Evolutionary conservation across 2,329 filamentous ascomycete species (phyloP).

Genomic region (Sporothrix inflata): DNA sequence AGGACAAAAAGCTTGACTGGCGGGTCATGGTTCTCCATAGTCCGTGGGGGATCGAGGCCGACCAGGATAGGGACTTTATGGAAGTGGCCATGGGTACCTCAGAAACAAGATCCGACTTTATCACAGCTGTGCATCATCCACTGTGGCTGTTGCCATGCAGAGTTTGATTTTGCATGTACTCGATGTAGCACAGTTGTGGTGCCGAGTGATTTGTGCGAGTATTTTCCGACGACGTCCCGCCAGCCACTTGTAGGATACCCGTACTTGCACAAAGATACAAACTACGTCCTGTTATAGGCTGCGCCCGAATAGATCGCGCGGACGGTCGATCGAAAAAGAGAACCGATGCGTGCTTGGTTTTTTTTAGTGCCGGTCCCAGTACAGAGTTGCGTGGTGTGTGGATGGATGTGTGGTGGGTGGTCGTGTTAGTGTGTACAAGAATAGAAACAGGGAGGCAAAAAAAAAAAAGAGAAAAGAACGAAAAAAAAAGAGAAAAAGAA

Average conservation of each 20-base stretch:
- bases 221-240: neutral
- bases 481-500: neutral
- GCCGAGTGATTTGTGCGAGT: neutral
- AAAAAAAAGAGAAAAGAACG: neutral
- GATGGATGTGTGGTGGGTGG: neutral
- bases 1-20: slow-evolving; percentile 10
- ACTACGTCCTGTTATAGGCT: neutral
- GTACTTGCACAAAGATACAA: neutral
- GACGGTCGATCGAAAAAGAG: neutral
- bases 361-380: neutral
- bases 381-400: too few relatives aligned
- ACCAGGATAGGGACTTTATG: neutral
- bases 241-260: neutral
- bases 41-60: neutral
- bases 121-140: neutral
- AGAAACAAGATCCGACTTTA: neutral
- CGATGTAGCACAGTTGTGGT: neutral
- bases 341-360: neutral
- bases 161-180: neutral
- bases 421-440: slow-evolving; percentile 9
- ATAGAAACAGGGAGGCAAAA: slow-evolving; percentile 20
- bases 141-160: neutral
- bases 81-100: too few relatives aligned
- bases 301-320: neutral
- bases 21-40: neutral